phyloP scores from a whole-genome alignment of 2,329 filamentous ascomycete genomes.

The Madurella fahalii region DNA sequence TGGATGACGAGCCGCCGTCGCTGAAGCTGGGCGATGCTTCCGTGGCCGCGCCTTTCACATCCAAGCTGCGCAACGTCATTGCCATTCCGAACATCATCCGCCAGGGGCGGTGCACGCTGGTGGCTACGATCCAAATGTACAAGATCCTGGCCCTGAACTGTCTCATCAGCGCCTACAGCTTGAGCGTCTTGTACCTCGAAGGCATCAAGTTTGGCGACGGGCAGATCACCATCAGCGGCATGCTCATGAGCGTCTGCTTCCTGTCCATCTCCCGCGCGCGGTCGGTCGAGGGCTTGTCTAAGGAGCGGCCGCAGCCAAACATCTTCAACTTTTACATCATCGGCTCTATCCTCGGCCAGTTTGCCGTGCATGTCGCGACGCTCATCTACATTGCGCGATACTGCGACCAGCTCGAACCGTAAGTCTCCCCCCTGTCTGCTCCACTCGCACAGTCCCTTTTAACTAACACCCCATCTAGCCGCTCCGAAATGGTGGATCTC shows the following conservation, averaged over 20 bases:
- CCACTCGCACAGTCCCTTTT: background rate
- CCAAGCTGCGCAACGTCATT: conserved; percentile 93
- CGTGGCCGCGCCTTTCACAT: conserved; percentile 94
- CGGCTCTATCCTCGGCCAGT: conserved; percentile 93
- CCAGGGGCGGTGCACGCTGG: conserved; percentile 93
- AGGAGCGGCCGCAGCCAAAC: conserved; percentile 95
- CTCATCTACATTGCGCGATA: conserved; percentile 90
- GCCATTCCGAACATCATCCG: conserved; percentile 98
- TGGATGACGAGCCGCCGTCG: conserved; percentile 88
- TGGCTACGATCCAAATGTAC: conserved; percentile 99
- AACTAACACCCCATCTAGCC: conserved; percentile 34
- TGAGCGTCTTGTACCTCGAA: conserved; percentile 93
- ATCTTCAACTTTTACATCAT: conserved; percentile 99
- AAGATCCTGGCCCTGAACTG: conserved; percentile 98
- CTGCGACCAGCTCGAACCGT: conserved; percentile 82
- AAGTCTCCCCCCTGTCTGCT: conserved; percentile 39
- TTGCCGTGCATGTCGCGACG: conserved; percentile 90
- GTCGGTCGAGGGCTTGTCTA: conserved; percentile 90
- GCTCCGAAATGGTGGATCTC: conserved; percentile 67
- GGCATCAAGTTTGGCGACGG: conserved; percentile 99
- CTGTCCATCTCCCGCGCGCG: conserved; percentile 96
- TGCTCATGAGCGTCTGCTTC: conserved; percentile 99
- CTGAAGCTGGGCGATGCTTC: conserved; percentile 97
- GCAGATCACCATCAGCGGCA: conserved; percentile 96
- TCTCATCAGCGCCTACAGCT: conserved; percentile 93